Evolutionary conservation across 1,139 yeast species (phyloP).

Genomic region (Arxiozyma bovina): DNA sequence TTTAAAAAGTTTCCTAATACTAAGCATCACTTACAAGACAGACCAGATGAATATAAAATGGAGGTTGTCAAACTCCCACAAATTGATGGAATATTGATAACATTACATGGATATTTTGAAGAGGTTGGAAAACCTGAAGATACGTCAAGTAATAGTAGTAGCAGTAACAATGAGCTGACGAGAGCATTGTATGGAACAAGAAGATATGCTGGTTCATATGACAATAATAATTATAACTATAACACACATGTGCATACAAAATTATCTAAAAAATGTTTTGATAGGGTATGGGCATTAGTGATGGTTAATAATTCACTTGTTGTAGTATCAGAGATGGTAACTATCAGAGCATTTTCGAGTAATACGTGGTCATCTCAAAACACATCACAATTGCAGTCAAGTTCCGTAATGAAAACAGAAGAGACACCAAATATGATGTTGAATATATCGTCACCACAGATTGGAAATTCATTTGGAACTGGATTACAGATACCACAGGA

Average conservation of each 20-base stretch:
- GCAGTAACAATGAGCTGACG: conserved; percentile 9
- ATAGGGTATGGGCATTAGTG: conserved; percentile 71
- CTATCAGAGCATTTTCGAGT: conserved; percentile 56
- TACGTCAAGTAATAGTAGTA: conserved; percentile 29
- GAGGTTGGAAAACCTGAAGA: conserved; percentile 47
- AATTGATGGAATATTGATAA: conserved; percentile 65
- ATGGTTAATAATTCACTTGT: conserved; percentile 66
- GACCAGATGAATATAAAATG: conserved; percentile 62
- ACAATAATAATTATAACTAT: conserved; percentile 13
- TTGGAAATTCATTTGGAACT: background rate
- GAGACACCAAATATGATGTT: background rate
- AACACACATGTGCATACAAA: conserved; percentile 32
- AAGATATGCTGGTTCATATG: conserved; percentile 20
- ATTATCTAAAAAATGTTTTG: conserved; percentile 69
- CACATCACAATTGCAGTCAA: conserved; percentile 1
- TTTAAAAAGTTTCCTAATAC: conserved; percentile 68
- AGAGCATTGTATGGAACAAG: conserved; percentile 31
- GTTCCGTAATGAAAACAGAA: background rate
- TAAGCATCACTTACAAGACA: conserved; percentile 55
- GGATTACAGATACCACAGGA: conserved; percentile 37
- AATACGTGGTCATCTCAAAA: conserved; percentile 43
- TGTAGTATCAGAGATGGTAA: conserved; percentile 75
- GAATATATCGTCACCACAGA: background rate
- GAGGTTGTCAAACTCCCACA: conserved; percentile 69
- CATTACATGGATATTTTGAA: conserved; percentile 75